These are phyloP conservation scores for Mortierella sp. DNA, from an alignment of 371 early-diverging fungal species.

Conservation along the genomic window DNA sequence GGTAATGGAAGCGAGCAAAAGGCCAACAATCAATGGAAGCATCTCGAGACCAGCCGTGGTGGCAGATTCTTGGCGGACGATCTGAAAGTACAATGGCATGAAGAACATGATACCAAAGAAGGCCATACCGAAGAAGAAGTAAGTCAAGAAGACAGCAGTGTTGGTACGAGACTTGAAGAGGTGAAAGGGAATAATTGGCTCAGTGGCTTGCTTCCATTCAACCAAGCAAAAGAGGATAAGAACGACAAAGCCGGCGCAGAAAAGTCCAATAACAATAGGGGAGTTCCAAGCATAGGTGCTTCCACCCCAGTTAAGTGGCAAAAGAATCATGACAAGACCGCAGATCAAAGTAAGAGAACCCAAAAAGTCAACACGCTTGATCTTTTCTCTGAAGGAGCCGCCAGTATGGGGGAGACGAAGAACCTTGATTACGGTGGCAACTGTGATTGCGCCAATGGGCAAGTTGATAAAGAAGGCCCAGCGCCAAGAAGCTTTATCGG, in stretches of 20 bases:
- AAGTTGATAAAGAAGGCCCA: constrained; percentile 66
- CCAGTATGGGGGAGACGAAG: constrained; percentile 48
- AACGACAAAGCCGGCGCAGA: constrained; percentile 59
- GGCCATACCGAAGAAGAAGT: constrained; percentile 60
- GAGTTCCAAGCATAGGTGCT: constrained; percentile 77
- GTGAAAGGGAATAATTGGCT: constrained; percentile 66
- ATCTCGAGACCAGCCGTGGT: constrained; percentile 71
- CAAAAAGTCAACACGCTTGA: constrained; percentile 51
- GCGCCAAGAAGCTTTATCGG: constrained; percentile 61
- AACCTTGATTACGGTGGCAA: constrained; percentile 42
- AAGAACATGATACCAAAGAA: constrained; percentile 70
- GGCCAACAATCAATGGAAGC: constrained; percentile 72
- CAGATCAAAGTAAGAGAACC: constrained; percentile 43
- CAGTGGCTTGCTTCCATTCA: constrained; percentile 65
- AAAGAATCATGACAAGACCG: constrained; percentile 67
- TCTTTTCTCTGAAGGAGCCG: constrained; percentile 47
- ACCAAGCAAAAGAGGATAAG: constrained; percentile 58
- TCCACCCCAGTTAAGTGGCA: constrained; percentile 82
- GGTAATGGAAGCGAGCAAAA: constrained; percentile 61
- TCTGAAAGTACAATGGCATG: constrained; percentile 70
- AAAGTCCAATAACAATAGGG: constrained; percentile 41
- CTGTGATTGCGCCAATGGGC: constrained; percentile 35
- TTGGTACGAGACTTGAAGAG: constrained; percentile 54
- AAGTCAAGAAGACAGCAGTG: constrained; percentile 44
- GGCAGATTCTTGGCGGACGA: constrained; percentile 67